Evolutionary conservation across 2,329 filamentous ascomycete genomes (phyloP).

Genomic region (Hansfordia pulvinata): DNA sequence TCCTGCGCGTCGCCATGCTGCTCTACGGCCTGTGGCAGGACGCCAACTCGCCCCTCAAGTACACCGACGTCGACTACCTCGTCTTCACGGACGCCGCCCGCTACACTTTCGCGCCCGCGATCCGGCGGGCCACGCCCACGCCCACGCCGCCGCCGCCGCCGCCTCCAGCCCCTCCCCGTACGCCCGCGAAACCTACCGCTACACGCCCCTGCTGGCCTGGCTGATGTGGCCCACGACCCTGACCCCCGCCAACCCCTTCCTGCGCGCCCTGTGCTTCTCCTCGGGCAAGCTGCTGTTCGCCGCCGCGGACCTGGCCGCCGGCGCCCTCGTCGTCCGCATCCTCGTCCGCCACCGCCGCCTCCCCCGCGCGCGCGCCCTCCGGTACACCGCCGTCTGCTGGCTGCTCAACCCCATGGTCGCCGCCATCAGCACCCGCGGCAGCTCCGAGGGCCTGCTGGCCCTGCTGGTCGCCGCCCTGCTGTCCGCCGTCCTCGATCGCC

Average conservation of each 20-base stretch:
- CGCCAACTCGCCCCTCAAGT: constrained; percentile 81
- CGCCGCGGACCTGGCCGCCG: constrained; percentile 67
- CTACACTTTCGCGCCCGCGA: constrained; percentile 27
- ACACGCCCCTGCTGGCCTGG: constrained; percentile 90
- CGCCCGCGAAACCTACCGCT: constrained; percentile 84
- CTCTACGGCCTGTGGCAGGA: constrained; percentile 90
- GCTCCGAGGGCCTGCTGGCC: constrained; percentile 80
- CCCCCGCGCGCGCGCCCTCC: constrained; percentile 42
- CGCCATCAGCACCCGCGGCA: constrained; percentile 87
- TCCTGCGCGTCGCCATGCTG: constrained; percentile 61
- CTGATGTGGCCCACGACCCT: constrained; percentile 65
- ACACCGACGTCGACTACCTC: constrained; percentile 97
- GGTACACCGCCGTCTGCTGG: constrained; percentile 81
- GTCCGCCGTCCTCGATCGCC: constrained; percentile 60
- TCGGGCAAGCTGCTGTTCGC: constrained; percentile 86
- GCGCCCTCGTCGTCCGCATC: constrained; percentile 39
- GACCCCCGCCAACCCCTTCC: too few species aligned
- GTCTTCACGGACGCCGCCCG: constrained; percentile 94
- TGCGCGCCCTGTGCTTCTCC: constrained; percentile 62
- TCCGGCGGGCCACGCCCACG: constrained; percentile 59
- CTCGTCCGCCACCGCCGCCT: constrained; percentile 28
- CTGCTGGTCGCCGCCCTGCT: constrained; percentile 72
- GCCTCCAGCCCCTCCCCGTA: constrained; percentile 63
- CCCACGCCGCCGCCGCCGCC: constrained; percentile 66
- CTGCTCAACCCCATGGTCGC: constrained; percentile 96